A percentile compares a stretch with the other conserved stretches of the same genome.
phyloP scores from a whole-genome alignment of 441 rosid species.

The Corymbia calophylla region DNA sequence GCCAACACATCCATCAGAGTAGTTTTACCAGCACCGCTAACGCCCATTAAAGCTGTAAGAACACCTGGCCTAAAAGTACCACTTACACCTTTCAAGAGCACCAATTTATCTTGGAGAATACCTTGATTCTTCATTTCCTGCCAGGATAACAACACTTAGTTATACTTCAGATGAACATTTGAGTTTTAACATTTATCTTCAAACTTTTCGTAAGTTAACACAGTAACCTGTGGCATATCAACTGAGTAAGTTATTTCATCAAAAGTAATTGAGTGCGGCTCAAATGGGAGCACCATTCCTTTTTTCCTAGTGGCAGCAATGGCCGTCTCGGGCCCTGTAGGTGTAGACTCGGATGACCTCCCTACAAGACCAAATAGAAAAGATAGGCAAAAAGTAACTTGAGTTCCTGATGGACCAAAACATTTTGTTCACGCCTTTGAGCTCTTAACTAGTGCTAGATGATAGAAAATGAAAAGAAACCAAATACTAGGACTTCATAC shows the following conservation, averaged over 20 bases:
- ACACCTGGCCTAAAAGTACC: neutral
- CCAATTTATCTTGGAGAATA: neutral
- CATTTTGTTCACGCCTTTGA: neutral
- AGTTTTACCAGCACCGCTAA: neutral
- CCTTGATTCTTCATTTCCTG: neutral
- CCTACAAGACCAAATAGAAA: neutral
- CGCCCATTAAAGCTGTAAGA: neutral
- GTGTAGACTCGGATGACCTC: neutral
- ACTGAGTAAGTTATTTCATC: neutral
- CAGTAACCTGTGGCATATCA: neutral
- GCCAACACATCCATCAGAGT: neutral
- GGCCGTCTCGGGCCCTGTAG: neutral
- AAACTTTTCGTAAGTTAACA: neutral
- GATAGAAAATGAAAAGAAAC: neutral
- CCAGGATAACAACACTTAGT: neutral
- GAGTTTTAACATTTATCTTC: neutral
- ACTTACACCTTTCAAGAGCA: neutral
- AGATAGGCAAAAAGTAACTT: neutral
- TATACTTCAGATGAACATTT: neutral
- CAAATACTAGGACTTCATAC: neutral
- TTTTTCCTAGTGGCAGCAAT: neutral
- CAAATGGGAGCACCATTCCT: neutral
- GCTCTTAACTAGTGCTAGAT: neutral
- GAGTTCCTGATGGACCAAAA: neutral
- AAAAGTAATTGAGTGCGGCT: neutral